Base-by-base conservation (phyloP, 2,329 filamentous ascomycete genomes). In the Pyricularia grisea region DNA sequence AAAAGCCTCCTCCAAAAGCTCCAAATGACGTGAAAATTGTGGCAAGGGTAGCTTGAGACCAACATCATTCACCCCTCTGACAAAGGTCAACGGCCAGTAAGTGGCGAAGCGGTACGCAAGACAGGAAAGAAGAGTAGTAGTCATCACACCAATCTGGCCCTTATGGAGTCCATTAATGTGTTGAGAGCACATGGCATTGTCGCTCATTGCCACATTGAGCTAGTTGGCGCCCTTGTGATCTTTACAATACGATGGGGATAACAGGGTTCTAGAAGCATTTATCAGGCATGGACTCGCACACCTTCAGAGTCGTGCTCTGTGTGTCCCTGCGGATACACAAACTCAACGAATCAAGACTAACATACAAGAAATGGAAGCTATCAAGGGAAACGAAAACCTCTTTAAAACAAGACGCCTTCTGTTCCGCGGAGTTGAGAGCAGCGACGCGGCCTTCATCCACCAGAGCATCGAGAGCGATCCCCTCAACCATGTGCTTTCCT, bases 361-460 rank as follows among this genome's bases (percentile, higher is more conserved):
- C 60, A 63, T 9, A 1, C 11, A 4, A 66, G 31, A 17, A 20
- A 66, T 33, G 33, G 28, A 36, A 27, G 65, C 65, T 25, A 25
- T 30, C 31, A 42, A 60, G 23, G 60, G 60, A 23, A 68, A 68
- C 30, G 67, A 55, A 5, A 67, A 65, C 12, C 67, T 66, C 23
- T 81, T 79, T 73, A 71, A 70, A 66, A 81, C 79, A 0, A 71
- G 75, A n/a, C 75, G 79, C 7, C 77, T 82, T 2, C 70, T 78
- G 28, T 80, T 80, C 71, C 77, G 78, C 6, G 77, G 77, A 3
- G 72, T 79, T 11, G 75, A 78, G 65, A 72, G 76, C 64, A 76
- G 74, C 4, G 76, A 79, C 65, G 71, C 73, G n/a, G 69, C 69
- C 23, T 76, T 79, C 70, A 71, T 79, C 30, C 71, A 77, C 69